A percentile compares a stretch with the other conserved stretches of the same genome.
phyloP scores from a whole-genome alignment of 2,329 filamentous ascomycete genomes.

The Aureobasidium subglaciale region DNA sequence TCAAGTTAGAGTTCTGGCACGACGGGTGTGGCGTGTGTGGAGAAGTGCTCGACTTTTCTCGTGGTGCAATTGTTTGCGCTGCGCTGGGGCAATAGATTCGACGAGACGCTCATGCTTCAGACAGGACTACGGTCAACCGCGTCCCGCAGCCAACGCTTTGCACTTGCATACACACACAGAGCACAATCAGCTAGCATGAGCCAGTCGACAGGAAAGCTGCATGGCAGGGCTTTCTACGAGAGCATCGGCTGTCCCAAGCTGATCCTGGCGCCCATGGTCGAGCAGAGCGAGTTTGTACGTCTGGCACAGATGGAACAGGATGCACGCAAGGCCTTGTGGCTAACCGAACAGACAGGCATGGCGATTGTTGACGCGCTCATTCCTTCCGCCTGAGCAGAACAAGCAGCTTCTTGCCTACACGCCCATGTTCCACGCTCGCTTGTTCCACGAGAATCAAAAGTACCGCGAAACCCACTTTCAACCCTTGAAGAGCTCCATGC shows the following conservation, averaged over 20 bases:
- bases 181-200: background rate
- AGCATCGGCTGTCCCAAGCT: conserved; percentile 88
- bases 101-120: conserved; percentile 1
- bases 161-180: background rate
- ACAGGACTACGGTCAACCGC: background rate
- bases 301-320: background rate
- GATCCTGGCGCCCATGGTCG: conserved; percentile 94
- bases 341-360: conserved; percentile 60
- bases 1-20: background rate
- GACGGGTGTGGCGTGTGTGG: background rate
- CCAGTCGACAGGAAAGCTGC: conserved; percentile 22
- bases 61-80: background rate
- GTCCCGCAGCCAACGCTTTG: background rate
- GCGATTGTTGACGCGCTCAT: conserved; percentile 93
- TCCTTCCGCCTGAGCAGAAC: conserved; percentile 60
- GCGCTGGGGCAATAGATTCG: background rate
- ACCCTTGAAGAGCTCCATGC: conserved; percentile 40
- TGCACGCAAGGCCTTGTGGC: background rate
- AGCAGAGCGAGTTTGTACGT: conserved; percentile 92
- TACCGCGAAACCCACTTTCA: conserved; percentile 81
- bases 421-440: conserved; percentile 90
- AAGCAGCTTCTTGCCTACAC: conserved; percentile 75
- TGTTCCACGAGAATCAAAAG: conserved; percentile 69
- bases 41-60: background rate
- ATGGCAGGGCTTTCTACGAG: conserved; percentile 84